Evolutionary conservation across 148 eudicot genomes (phyloP).

Genomic region (Spergularia marina): DNA sequence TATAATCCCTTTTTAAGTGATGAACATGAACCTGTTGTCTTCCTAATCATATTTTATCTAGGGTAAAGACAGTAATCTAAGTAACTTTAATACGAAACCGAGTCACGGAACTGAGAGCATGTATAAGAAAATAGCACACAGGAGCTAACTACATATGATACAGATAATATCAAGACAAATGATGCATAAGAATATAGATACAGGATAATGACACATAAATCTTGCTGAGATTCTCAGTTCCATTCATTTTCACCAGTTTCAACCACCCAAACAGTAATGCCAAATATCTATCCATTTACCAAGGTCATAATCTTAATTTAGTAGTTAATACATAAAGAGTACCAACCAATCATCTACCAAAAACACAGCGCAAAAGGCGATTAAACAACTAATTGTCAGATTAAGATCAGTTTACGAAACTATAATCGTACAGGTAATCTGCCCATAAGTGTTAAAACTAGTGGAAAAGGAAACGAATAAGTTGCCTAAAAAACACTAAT

Average conservation of each 20-base stretch:
- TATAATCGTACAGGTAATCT: slow-evolving; percentile 17
- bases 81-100: slow-evolving; percentile 6
- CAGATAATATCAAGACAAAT: slow-evolving; percentile 6
- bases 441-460: slow-evolving; percentile 10
- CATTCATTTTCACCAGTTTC: slow-evolving; percentile 18
- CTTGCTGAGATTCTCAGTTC: slow-evolving; percentile 20
- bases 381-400: slow-evolving; percentile 20
- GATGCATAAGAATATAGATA: neutral
- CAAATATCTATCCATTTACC: slow-evolving; percentile 25
- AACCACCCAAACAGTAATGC: slow-evolving; percentile 30
- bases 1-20: slow-evolving; percentile 7
- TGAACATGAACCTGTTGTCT: slow-evolving; percentile 5
- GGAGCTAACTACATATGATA: slow-evolving; percentile 5
- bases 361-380: slow-evolving; percentile 13
- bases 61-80: neutral
- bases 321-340: slow-evolving; percentile 9
- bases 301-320: slow-evolving; percentile 27
- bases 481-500: neutral
- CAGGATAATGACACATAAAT: slow-evolving; percentile 12
- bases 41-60: slow-evolving; percentile 14
- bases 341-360: slow-evolving; percentile 32
- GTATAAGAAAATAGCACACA: neutral
- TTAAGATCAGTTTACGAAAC: slow-evolving; percentile 11
- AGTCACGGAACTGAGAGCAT: neutral
- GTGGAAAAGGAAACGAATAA: slow-evolving; percentile 1